phyloP scores from a whole-genome alignment of 257 asterid species.

The Ilex asprella region DNA sequence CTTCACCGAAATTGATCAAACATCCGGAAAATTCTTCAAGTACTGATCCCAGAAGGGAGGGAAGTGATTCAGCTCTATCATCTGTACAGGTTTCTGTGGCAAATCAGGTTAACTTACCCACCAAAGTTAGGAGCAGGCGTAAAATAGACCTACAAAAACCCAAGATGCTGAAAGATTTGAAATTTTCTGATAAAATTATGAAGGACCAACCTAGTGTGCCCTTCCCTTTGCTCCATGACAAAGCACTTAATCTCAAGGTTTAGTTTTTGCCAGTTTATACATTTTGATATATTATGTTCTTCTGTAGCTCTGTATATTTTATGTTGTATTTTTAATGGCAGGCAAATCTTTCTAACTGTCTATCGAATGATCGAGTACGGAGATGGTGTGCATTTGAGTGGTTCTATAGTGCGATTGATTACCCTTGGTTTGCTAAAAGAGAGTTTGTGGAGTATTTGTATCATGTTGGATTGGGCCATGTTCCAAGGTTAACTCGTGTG shows the following conservation, averaged over 20 bases:
- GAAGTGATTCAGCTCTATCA: conserved; percentile 82
- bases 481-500: conserved; percentile 79
- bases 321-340: conserved; percentile 21
- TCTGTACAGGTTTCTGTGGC: conserved; percentile 41
- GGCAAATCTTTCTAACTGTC: conserved; percentile 61
- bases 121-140: conserved; percentile 69
- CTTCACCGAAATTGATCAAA: conserved; percentile 53
- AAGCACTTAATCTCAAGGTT: conserved; percentile 43
- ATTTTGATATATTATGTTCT: neutral
- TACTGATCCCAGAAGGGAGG: conserved; percentile 62
- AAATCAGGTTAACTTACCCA: conserved; percentile 51
- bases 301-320: neutral
- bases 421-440: conserved; percentile 85
- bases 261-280: conserved; percentile 14
- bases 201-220: conserved; percentile 35
- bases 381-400: conserved; percentile 91
- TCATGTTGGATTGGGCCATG: conserved; percentile 90
- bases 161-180: conserved; percentile 44
- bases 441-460: conserved; percentile 82
- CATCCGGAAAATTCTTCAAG: conserved; percentile 54
- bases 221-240: conserved; percentile 36
- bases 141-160: conserved; percentile 49
- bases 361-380: conserved; percentile 52
- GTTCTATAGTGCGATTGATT: conserved; percentile 92
- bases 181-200: conserved; percentile 39